Evolutionary conservation across 2,329 filamentous ascomycete species (phyloP).

Genomic region (Parastagonospora avenae): DNA sequence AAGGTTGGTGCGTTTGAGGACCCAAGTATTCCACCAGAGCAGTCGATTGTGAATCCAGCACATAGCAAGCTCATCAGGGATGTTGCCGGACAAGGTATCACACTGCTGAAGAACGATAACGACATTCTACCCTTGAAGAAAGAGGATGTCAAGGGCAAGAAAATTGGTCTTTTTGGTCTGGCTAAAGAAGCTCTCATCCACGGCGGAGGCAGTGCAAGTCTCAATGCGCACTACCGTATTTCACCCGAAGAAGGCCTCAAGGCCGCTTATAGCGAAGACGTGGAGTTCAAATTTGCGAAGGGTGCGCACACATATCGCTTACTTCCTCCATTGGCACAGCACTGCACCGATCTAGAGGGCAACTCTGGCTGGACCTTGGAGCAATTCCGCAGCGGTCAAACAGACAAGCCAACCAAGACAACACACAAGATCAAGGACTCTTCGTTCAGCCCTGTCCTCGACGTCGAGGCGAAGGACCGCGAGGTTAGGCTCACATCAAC

Average conservation of each 20-base stretch:
- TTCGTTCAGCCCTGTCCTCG: constrained; percentile 29
- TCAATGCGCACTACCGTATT: constrained; percentile 34
- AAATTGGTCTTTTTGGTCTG: constrained; percentile 72
- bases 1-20: constrained; percentile 66
- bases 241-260: constrained; percentile 33
- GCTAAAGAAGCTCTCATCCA: constrained; percentile 56
- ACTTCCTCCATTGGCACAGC: constrained; percentile 32
- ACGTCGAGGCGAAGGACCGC: constrained; percentile 28
- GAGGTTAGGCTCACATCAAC: constrained; percentile 30
- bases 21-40: constrained; percentile 60
- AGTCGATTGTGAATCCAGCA: constrained; percentile 66
- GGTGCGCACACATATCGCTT: constrained; percentile 44
- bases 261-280: constrained; percentile 31
- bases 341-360: constrained; percentile 34
- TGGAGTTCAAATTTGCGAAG: constrained; percentile 39
- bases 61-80: constrained; percentile 66
- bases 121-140: constrained; percentile 68
- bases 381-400: constrained; percentile 31
- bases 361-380: constrained; percentile 40
- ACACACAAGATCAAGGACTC: constrained; percentile 30
- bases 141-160: constrained; percentile 58
- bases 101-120: constrained; percentile 74
- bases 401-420: constrained; percentile 28
- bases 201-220: constrained; percentile 40
- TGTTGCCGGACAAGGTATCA: constrained; percentile 70